A percentile compares a stretch with the other conserved stretches of the same genome.
phyloP scores from a whole-genome alignment of 2,329 filamentous ascomycete species.

The Diaporthe humulicola region DNA sequence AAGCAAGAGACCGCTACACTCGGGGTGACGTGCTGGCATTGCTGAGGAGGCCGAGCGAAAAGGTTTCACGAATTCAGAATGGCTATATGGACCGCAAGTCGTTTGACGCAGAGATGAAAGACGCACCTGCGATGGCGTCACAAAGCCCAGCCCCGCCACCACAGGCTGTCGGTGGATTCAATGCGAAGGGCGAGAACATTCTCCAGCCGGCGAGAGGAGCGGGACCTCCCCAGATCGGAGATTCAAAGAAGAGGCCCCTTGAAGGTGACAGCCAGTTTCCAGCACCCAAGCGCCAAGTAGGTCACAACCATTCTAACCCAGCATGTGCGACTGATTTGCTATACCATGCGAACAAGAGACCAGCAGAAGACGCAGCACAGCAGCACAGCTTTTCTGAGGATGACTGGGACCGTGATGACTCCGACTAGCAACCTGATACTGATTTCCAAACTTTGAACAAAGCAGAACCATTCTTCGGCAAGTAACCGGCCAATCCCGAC shows the following conservation, averaged over 20 bases:
- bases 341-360: background rate
- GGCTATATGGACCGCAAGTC: slow-evolving; percentile 12
- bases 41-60: slow-evolving; percentile 59
- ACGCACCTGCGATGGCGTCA: background rate
- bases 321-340: background rate
- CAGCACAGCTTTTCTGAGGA: slow-evolving; percentile 3
- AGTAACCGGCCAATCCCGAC: slow-evolving; percentile 22
- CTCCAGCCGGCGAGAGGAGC: slow-evolving; percentile 37
- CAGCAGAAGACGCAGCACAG: background rate
- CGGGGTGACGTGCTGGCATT: slow-evolving; percentile 69
- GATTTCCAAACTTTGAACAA: background rate
- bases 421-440: slow-evolving; percentile 8
- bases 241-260: slow-evolving; percentile 58
- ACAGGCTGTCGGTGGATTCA: slow-evolving; percentile 41
- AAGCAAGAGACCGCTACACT: slow-evolving; percentile 80
- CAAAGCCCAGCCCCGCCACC: background rate
- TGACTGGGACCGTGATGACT: slow-evolving; percentile 14
- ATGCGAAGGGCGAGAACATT: slow-evolving; percentile 48
- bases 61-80: slow-evolving; percentile 47
- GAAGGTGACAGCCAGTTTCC: slow-evolving; percentile 54
- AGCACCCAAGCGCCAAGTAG: slow-evolving; percentile 56
- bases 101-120: slow-evolving; percentile 46
- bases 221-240: slow-evolving; percentile 33
- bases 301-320: slow-evolving; percentile 43
- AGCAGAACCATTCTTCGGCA: slow-evolving; percentile 5